phyloP scores from a whole-genome alignment of 2,329 filamentous ascomycete genomes.

The Colletotrichum sp. region DNA sequence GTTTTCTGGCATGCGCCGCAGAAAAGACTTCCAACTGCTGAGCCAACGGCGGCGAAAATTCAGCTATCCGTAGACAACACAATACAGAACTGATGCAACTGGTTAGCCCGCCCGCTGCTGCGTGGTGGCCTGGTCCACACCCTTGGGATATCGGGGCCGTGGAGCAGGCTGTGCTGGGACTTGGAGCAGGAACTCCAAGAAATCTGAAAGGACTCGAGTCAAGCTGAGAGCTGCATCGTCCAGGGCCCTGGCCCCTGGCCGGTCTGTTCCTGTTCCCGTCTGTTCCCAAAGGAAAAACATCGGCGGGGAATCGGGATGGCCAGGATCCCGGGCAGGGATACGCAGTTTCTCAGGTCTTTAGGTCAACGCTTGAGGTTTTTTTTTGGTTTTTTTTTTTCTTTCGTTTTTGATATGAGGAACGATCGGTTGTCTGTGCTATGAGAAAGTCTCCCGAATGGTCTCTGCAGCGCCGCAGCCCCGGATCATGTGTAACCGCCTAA shows the following conservation, averaged over 20 bases:
- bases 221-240: not conserved
- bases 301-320: conserved; percentile 6
- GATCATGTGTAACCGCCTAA: not conserved
- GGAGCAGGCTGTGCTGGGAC: conserved; percentile 9
- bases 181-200: not conserved
- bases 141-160: conserved; percentile 7
- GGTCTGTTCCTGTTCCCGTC: conserved; percentile 1
- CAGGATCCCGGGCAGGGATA: not conserved
- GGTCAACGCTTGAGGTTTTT: not conserved
- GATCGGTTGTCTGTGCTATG: not conserved
- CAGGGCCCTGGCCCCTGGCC: not conserved
- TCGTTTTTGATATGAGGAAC: not conserved
- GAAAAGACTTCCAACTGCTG: not conserved
- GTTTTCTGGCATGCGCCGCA: not conserved
- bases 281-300: conserved; percentile 14
- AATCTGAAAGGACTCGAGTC: conserved; percentile 6
- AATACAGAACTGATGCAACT: not conserved
- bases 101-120: not conserved
- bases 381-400: not conserved
- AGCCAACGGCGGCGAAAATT: conserved; percentile 1
- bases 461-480: not conserved
- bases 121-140: conserved; percentile 5
- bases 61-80: not conserved
- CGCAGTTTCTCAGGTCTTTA: not conserved
- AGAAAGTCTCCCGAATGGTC: not conserved